Base-by-base conservation (phyloP, 169 alveolate genomes). In the Eimeria acervulina region DNA sequence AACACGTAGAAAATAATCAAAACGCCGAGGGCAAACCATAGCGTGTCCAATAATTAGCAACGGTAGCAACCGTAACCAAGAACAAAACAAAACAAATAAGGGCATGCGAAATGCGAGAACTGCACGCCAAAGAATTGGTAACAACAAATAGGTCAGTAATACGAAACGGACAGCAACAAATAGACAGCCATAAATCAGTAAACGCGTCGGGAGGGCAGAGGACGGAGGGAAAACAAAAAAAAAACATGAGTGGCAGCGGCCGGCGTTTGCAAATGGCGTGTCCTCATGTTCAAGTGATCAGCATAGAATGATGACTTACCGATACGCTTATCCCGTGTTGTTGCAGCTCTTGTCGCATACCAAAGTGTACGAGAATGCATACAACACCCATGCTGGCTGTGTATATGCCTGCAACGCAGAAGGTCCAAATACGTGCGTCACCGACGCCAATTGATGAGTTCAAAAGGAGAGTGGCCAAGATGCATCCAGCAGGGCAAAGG, bases 301-400 rank as follows among this genome's bases (percentile, higher is more conserved):
- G 80, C 26, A 44, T 68, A 31, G 12, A 38, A 78, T 36, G 5
- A 0, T 72, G 76, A 5, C 80, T 33, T 44, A 85, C 95, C 44
- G 95, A 72, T 52, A 91, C 90, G 47, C 74, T 63, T 40, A 91
- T 91, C 81, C 95, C 95, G 38, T 59, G 89, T 31, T 76, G 95
- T 63, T 91, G 95, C 68, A 91, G 90, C 83, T 91, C 90, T 1
- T 78, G 95, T 1, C 95, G 74, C 90, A 91, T 47, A 31, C 96
- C 96, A 40, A 94, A 66, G 66, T 94, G 96, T n/a, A 94, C 89
- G 28, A 94, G 89, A 19, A 94, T 76, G 52, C 96, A 94, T 19
- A 94, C 84, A 31, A 94, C 66, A 26, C 96, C 96, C 96, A 94
- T 94, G 90, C 78, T 61, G 51, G 91, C 94, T 40, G 90, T 70